Conservation (phyloP, 2,329 filamentous ascomycete genomes). For the Colletotrichum spaethianum region DNA sequence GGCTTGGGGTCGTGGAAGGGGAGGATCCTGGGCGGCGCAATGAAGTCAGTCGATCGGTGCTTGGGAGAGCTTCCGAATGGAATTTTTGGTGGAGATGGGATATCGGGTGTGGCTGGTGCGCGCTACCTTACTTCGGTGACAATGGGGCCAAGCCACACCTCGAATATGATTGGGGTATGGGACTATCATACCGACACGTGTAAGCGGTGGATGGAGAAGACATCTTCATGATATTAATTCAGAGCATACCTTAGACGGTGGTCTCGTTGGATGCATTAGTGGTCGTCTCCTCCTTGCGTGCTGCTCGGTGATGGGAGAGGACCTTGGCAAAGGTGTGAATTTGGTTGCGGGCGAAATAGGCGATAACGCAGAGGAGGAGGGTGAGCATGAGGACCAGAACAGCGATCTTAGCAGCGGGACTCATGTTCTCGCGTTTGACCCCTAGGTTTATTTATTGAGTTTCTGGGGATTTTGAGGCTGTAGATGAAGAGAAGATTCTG, state of each 20-base stretch:
- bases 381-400: constrained; percentile 51
- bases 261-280: constrained; percentile 8
- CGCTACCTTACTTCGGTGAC: neutral
- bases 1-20: constrained; percentile 10
- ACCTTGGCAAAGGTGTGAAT: constrained; percentile 49
- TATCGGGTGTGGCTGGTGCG: constrained; percentile 38
- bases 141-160: constrained; percentile 39
- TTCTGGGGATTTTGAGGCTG: neutral
- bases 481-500: neutral
- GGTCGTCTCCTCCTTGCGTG: constrained; percentile 10
- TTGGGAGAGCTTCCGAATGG: constrained; percentile 28
- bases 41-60: constrained; percentile 31
- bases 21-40: constrained; percentile 32
- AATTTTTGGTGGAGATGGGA: constrained; percentile 39
- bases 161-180: neutral
- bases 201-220: neutral
- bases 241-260: constrained; percentile 22
- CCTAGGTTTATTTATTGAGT: neutral
- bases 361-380: constrained; percentile 47
- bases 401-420: constrained; percentile 49
- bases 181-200: neutral
- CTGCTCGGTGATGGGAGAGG: constrained; percentile 27
- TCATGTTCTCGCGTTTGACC: constrained; percentile 43
- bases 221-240: neutral
- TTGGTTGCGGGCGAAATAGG: constrained; percentile 48